Evolutionary conservation across 148 eudicot species (phyloP).

Genomic region (Gaultheria prostrata): DNA sequence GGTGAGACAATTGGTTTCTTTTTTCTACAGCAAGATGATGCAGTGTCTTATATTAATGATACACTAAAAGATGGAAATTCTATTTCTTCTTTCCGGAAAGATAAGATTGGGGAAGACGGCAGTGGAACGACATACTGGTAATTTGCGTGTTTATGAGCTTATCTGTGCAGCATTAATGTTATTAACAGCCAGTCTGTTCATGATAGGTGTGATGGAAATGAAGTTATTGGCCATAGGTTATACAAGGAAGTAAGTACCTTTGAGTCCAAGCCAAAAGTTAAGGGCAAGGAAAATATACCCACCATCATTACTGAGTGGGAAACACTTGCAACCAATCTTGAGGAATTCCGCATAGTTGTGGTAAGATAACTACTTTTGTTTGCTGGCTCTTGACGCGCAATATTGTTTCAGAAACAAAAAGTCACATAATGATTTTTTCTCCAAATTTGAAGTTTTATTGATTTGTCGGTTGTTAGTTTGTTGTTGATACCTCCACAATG

Average conservation of each 20-base stretch:
- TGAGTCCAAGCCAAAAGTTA: conserved; percentile 33
- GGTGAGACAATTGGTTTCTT: conserved; percentile 11
- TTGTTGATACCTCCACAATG: not conserved
- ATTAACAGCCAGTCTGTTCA: conserved; percentile 14
- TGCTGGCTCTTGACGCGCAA: not conserved
- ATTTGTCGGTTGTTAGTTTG: conserved; percentile 4
- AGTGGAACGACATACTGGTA: conserved; percentile 67
- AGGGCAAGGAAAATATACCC: conserved; percentile 30
- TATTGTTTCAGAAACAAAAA: not conserved
- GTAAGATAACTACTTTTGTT: conserved; percentile 35
- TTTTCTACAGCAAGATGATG: conserved; percentile 70
- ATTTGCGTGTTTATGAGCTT: conserved; percentile 5
- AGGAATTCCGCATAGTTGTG: conserved; percentile 68
- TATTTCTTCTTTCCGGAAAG: conserved; percentile 57
- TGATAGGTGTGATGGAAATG: conserved; percentile 79
- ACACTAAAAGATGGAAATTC: conserved; percentile 50
- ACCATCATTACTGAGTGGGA: conserved; percentile 53
- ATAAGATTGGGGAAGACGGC: conserved; percentile 54
- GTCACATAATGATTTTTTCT: not conserved
- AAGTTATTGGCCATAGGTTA: conserved; percentile 64
- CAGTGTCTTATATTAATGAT: conserved; percentile 51
- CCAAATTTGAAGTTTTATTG: not conserved
- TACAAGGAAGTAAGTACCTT: conserved; percentile 63
- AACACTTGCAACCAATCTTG: conserved; percentile 87
- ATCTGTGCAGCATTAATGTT: not conserved